A percentile compares a stretch with the other conserved stretches of the same genome.
phyloP scores from a whole-genome alignment of 1,284 basidiomycete genomes.

The Pseudozyma tsukubaensis region DNA sequence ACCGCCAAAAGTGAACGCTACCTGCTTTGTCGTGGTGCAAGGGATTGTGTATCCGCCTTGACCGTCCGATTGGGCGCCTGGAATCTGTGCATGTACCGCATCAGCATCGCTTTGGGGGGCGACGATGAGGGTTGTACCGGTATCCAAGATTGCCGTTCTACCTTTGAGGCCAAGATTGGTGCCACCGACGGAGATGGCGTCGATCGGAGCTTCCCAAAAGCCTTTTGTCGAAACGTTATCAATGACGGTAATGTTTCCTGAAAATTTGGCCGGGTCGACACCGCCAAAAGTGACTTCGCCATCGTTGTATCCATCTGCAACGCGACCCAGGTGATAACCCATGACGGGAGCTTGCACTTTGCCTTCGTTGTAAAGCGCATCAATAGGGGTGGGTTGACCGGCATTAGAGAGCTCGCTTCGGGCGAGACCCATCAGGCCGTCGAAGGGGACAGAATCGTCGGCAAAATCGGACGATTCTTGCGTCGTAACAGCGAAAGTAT shows the following conservation, averaged over 20 bases:
- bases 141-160: constrained; percentile 65
- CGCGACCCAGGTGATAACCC: constrained; percentile 82
- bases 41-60: constrained; percentile 78
- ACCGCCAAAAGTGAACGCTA: constrained; percentile 79
- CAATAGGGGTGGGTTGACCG: constrained; percentile 77
- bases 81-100: constrained; percentile 75
- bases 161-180: constrained; percentile 73
- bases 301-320: constrained; percentile 77
- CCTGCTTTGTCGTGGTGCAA: constrained; percentile 76
- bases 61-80: constrained; percentile 73
- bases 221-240: constrained; percentile 70
- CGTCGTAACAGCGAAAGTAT: constrained; percentile 80
- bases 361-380: constrained; percentile 76
- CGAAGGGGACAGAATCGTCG: constrained; percentile 73
- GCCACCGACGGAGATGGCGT: constrained; percentile 75
- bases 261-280: constrained; percentile 76
- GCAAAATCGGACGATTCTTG: constrained; percentile 77
- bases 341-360: constrained; percentile 78
- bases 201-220: constrained; percentile 82
- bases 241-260: constrained; percentile 61
- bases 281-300: constrained; percentile 83
- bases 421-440: constrained; percentile 83
- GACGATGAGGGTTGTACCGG: constrained; percentile 70
- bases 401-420: constrained; percentile 73
- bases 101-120: constrained; percentile 71